These are phyloP conservation scores for Leonotis leonurus DNA, from an alignment of 257 asterid species.

Conservation along the genomic window DNA sequence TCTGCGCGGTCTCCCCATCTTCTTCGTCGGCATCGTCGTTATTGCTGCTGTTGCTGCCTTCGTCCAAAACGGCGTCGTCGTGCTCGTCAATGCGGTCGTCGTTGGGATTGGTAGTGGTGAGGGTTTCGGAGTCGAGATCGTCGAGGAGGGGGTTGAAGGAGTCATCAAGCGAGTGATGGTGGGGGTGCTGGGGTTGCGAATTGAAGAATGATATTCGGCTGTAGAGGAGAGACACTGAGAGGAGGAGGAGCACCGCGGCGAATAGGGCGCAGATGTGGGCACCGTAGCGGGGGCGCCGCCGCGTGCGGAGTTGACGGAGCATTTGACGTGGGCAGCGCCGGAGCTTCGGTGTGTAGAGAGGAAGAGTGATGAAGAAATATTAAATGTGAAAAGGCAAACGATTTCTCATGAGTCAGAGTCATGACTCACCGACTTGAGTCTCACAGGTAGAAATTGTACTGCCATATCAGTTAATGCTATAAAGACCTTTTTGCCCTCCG, in stretches of 20 bases:
- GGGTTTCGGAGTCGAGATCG: slow-evolving; percentile 56
- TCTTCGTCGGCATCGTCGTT: slow-evolving; percentile 53
- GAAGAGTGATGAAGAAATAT: not conserved
- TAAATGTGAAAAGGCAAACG: slow-evolving; percentile 12
- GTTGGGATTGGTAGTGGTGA: slow-evolving; percentile 32
- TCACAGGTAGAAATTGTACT: too few relatives aligned
- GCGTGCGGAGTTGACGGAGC: slow-evolving; percentile 63
- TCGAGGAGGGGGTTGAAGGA: slow-evolving; percentile 58
- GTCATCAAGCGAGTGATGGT: slow-evolving; percentile 40
- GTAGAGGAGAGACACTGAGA: slow-evolving; percentile 76
- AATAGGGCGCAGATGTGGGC: slow-evolving; percentile 60
- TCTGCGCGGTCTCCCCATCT: slow-evolving; percentile 45
- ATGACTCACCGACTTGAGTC: not conserved
- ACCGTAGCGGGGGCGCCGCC: slow-evolving; percentile 83
- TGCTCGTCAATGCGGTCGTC: slow-evolving; percentile 96
- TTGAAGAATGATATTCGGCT: slow-evolving; percentile 72
- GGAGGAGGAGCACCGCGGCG: slow-evolving; percentile 71
- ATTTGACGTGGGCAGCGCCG: slow-evolving; percentile 19
- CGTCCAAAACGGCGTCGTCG: slow-evolving; percentile 50
- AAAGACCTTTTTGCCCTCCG: too few relatives aligned
- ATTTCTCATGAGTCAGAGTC: too few relatives aligned
- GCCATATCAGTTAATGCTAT: too few relatives aligned
- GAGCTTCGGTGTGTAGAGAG: not conserved
- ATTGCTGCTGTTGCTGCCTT: slow-evolving; percentile 21
- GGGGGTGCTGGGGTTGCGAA: slow-evolving; percentile 45